phyloP scores from a whole-genome alignment of 2,329 filamentous ascomycete genomes.

The Piedraia hortae region DNA sequence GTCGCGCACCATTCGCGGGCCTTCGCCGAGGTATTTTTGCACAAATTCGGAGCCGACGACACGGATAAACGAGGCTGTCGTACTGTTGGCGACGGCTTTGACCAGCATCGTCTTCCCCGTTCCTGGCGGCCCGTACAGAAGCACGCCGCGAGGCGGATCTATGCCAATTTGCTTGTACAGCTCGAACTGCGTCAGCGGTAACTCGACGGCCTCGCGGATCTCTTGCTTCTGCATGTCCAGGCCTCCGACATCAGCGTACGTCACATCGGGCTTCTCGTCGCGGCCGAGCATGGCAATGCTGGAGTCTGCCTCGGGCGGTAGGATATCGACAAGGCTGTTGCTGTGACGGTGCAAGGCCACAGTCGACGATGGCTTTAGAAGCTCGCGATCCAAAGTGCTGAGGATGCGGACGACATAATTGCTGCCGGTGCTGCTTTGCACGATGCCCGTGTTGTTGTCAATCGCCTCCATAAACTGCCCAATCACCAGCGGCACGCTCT shows the following conservation, averaged over 20 bases:
- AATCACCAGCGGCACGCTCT: conserved; percentile 91
- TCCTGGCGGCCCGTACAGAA: conserved; percentile 85
- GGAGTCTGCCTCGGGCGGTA: conserved; percentile 94
- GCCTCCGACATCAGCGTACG: conserved; percentile 90
- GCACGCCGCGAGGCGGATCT: conserved; percentile 82
- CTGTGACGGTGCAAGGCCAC: conserved; percentile 95
- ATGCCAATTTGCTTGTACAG: conserved; percentile 99
- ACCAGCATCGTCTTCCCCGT: conserved; percentile 95
- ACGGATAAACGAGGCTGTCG: conserved; percentile 91
- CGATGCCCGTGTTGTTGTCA: conserved; percentile 96
- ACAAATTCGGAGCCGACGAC: conserved; percentile 97
- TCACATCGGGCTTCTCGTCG: conserved; percentile 94
- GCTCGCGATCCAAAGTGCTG: conserved; percentile 90
- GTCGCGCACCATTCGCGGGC: conserved; percentile 93
- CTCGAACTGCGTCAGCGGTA: conserved; percentile 91
- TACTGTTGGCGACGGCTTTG: conserved; percentile 95
- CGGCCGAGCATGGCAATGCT: conserved; percentile 94
- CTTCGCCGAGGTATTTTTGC: conserved; percentile 94
- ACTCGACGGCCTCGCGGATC: conserved; percentile 88
- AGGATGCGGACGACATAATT: conserved; percentile 98
- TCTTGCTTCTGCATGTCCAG: conserved; percentile 99
- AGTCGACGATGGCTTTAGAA: conserved; percentile 90
- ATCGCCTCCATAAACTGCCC: conserved; percentile 99
- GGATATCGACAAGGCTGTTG: conserved; percentile 91
- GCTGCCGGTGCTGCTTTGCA: conserved; percentile 90